Evolutionary conservation across 495 filamentous ascomycete species (phyloP).

Genomic region (Hypoxylon fuscum): DNA sequence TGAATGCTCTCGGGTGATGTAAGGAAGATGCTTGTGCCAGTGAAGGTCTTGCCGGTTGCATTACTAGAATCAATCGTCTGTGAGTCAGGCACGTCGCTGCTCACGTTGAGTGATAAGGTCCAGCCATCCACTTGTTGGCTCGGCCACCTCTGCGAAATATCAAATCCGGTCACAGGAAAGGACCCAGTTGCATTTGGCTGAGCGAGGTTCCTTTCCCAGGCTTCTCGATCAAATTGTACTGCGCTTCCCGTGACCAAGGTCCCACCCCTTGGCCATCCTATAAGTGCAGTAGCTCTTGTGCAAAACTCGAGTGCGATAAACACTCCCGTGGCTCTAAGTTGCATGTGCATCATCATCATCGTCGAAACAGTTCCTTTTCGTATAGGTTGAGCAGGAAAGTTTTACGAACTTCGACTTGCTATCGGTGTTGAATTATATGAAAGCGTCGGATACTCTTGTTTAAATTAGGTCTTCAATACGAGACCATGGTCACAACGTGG

Average conservation of each 20-base stretch:
- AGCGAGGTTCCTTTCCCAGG: constrained; percentile 38
- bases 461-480: neutral
- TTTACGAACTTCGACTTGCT: no score
- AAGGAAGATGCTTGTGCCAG: constrained; percentile 42
- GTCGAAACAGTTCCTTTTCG: neutral
- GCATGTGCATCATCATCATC: constrained; percentile 10
- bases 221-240: constrained; percentile 29
- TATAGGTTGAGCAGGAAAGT: no score
- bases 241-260: constrained; percentile 32
- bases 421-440: no score
- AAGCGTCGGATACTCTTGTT: neutral
- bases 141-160: constrained; percentile 34
- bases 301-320: constrained; percentile 5
- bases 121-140: constrained; percentile 35
- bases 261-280: constrained; percentile 36
- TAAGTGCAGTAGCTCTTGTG: constrained; percentile 12
- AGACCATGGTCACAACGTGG: constrained; percentile 11
- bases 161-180: constrained; percentile 27
- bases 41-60: constrained; percentile 33
- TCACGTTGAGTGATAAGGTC: constrained; percentile 36
- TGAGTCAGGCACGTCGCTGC: constrained; percentile 35
- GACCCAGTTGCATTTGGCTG: constrained; percentile 34
- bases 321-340: neutral
- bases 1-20: constrained; percentile 29
- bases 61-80: constrained; percentile 31